Evolutionary conservation across 192 early-diverging fungal genomes (phyloP), one percentile per base, ranked within the genome.

Genomic region (Pilaira anomala): DNA sequence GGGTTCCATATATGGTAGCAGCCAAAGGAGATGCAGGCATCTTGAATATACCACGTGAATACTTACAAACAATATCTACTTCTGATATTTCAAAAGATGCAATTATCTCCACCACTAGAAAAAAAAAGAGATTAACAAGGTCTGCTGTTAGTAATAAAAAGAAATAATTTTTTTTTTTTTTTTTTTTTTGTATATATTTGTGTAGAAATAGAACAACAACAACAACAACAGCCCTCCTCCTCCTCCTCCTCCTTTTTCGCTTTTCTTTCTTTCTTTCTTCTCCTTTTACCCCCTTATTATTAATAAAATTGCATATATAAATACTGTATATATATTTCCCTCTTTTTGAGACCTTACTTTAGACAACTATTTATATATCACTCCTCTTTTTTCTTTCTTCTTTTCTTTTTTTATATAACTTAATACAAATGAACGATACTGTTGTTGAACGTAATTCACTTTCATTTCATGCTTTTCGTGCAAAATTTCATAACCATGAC

Each of bases 1-100:
- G 55, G 55, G 39, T 41, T n/a, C 55, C 55, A 7, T 57, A 39
- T 57, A 18, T 30, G 39, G 55, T 57, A 19, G 12, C 55, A 41
- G 18, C 29, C 39, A 39, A 57, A 16, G 39, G 39, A 41, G 39
- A 57, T 57, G 25, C 51, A n/a, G 51, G 51, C 29, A 30, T 30
- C 25, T 29, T 53, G 14, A 30, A 26, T 53, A 30, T 53, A n/a
- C 55, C 29, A 40, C 39, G 55, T 21, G 7, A 19, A 30, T 7
- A 30, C 7, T 16, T 5, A 36, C 44, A 46, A 50, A 3, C 19
- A 9, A 50, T 50, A 50, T 19, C 25, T 50, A 22, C 21, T 50
- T 50, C 48, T 50, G 48, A 25, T 24, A 22, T 25, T 24, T 22
- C 48, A 50, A 22, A 14, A 9, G 21, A 50, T 24, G 48, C 48